Conservation (phyloP, 768 basidiomycete species). For the Artomyces pyxidatus region DNA sequence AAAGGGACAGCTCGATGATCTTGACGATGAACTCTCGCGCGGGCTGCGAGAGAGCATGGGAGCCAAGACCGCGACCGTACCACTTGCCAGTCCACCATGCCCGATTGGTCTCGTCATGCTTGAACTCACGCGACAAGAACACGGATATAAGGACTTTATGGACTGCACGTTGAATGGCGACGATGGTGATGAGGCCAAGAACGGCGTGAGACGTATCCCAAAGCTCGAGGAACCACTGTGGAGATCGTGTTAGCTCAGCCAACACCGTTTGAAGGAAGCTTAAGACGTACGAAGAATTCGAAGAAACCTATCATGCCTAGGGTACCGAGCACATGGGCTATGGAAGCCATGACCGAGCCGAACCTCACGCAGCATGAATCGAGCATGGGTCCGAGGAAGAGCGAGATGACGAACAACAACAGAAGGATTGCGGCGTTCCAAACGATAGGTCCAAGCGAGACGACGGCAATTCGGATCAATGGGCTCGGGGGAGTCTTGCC, state of each 20-base stretch:
- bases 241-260: neutral
- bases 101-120: conserved; percentile 96
- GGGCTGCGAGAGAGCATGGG: conserved; percentile 90
- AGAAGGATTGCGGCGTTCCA: conserved; percentile 89
- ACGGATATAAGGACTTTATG: conserved; percentile 93
- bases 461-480: conserved; percentile 86
- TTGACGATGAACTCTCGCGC: conserved; percentile 97
- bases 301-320: conserved; percentile 91
- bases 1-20: conserved; percentile 95
- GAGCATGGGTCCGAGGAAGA: conserved; percentile 90
- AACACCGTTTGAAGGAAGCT: neutral
- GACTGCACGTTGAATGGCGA: conserved; percentile 85
- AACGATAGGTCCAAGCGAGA: conserved; percentile 90
- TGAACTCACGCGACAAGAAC: conserved; percentile 94
- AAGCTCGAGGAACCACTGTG: conserved; percentile 89
- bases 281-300: conserved; percentile 76
- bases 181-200: conserved; percentile 81
- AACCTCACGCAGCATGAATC: conserved; percentile 81
- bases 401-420: conserved; percentile 79
- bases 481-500: conserved; percentile 70
- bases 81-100: conserved; percentile 99
- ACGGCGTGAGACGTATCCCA: conserved; percentile 98
- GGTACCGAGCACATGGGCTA: conserved; percentile 77
- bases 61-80: conserved; percentile 90
- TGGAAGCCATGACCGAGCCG: conserved; percentile 85